Evolutionary conservation across 2,329 filamentous ascomycete genomes (phyloP).

Genomic region (Onygenales sp.): DNA sequence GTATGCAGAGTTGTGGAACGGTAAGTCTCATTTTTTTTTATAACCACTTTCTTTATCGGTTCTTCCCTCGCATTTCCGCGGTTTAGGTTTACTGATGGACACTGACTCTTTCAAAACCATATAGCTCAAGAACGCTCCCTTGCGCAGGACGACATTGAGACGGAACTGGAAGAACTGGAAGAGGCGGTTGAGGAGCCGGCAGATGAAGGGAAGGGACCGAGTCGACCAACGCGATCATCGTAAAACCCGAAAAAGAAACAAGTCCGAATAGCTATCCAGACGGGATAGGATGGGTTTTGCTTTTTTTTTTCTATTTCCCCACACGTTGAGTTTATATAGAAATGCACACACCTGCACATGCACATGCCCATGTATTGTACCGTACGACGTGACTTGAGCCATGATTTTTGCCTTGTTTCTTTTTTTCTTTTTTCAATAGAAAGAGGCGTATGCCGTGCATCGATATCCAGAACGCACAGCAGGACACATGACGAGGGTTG

Average conservation of each 20-base stretch:
- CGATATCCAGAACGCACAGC: too few species aligned
- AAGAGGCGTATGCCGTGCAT: too few species aligned
- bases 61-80: neutral
- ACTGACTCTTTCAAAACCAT: neutral
- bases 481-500: too few species aligned
- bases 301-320: too few species aligned
- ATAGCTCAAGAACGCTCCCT: slow-evolving; percentile 53
- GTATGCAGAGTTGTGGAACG: slow-evolving; percentile 85
- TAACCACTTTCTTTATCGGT: neutral
- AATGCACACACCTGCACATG: too few species aligned
- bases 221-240: neutral
- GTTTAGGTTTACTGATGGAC: neutral
- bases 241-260: neutral
- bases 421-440: too few species aligned
- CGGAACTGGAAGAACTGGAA: slow-evolving; percentile 21
- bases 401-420: too few species aligned
- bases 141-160: slow-evolving; percentile 31
- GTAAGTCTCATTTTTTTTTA: slow-evolving; percentile 41
- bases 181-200: slow-evolving; percentile 9
- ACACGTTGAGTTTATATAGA: too few species aligned
- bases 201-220: neutral
- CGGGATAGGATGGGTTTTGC: too few species aligned
- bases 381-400: too few species aligned
- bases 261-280: too few species aligned
- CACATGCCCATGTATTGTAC: too few species aligned